Evolutionary conservation across 2,329 filamentous ascomycete species (phyloP).

Genomic region (Colletotrichum scovillei): DNA sequence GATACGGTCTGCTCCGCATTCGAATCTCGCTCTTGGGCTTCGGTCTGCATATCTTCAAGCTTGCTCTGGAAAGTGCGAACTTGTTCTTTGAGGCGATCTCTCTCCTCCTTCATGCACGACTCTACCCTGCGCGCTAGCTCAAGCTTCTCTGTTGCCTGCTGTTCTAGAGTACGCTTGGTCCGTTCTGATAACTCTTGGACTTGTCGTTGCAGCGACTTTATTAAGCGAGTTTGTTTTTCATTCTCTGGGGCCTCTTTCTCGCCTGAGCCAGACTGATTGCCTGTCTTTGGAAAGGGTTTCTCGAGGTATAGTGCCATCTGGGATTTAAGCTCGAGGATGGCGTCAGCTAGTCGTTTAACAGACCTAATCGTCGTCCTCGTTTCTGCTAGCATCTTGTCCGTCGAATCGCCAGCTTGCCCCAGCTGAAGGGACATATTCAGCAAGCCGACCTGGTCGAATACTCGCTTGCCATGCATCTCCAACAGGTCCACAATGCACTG

Average conservation of each 20-base stretch:
- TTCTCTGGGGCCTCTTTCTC: background rate
- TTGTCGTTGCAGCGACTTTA: background rate
- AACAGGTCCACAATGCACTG: background rate
- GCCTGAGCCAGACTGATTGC: background rate
- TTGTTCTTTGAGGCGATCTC: background rate
- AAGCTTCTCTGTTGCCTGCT: background rate
- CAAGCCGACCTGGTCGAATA: background rate
- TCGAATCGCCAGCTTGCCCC: background rate
- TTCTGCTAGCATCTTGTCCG: background rate
- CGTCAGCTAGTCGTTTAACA: background rate
- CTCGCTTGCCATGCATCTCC: background rate
- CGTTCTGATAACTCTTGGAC: background rate
- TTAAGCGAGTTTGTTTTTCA: background rate
- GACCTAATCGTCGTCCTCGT: background rate
- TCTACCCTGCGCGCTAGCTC: background rate
- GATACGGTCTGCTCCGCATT: background rate
- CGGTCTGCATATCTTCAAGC: background rate
- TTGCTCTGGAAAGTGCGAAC: background rate
- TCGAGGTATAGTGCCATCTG: background rate
- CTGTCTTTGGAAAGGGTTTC: background rate
- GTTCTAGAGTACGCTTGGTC: background rate
- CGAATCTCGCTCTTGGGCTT: background rate
- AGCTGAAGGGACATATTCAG: background rate
- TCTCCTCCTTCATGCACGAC: constrained; percentile 1
- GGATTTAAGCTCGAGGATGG: background rate